Percentiles rank a stretch among this genome's conserved stretches.
Conservation (phyloP, 2,329 filamentous ascomycete genomes). For the Hymenoscyphus fraxineus region DNA sequence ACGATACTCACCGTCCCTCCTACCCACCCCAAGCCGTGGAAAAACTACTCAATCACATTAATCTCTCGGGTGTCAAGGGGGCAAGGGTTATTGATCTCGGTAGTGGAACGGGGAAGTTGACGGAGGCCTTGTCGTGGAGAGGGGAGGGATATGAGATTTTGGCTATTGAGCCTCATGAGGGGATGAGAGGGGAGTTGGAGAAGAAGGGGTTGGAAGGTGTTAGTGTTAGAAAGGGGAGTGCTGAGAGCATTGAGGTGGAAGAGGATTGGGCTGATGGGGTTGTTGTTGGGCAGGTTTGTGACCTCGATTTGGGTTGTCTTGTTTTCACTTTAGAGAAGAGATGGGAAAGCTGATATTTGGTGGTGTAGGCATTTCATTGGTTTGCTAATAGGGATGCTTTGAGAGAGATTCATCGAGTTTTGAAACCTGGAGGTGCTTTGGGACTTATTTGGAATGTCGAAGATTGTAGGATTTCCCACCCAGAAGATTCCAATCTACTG, state of each 20-base stretch:
- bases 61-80: slow-evolving; percentile 43
- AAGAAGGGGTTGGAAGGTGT: slow-evolving; percentile 49
- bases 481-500: not conserved
- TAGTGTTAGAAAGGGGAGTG: slow-evolving; percentile 53
- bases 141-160: slow-evolving; percentile 57
- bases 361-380: slow-evolving; percentile 48
- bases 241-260: slow-evolving; percentile 51
- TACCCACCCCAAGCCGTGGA: slow-evolving; percentile 59
- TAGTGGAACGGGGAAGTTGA: slow-evolving; percentile 69
- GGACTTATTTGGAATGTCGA: slow-evolving; percentile 73
- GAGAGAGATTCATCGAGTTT: slow-evolving; percentile 61
- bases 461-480: slow-evolving; percentile 50
- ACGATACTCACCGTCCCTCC: slow-evolving; percentile 65
- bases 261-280: slow-evolving; percentile 61
- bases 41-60: slow-evolving; percentile 53
- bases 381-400: slow-evolving; percentile 63
- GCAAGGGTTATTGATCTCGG: slow-evolving; percentile 60
- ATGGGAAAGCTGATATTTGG: slow-evolving; percentile 8
- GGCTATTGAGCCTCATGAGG: slow-evolving; percentile 60
- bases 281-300: slow-evolving; percentile 36
- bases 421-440: slow-evolving; percentile 57
- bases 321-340: not conserved
- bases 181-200: slow-evolving; percentile 61
- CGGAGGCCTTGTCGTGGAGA: slow-evolving; percentile 55
- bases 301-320: not conserved